Evolutionary conservation across 108 stramenopile species (phyloP).

Genomic region (Cylindrotheca fusiformis): DNA sequence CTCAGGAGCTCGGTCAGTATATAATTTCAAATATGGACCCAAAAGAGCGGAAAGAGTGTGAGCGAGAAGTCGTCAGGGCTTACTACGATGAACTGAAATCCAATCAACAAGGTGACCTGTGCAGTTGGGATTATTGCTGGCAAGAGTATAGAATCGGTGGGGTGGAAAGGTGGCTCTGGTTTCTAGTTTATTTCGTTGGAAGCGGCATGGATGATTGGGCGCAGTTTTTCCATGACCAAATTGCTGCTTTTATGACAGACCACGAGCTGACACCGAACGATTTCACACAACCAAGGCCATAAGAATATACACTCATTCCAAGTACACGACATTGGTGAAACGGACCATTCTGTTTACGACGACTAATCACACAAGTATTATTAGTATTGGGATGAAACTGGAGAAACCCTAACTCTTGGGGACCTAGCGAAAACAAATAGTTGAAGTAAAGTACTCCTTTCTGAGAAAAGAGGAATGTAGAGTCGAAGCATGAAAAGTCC

Average conservation of each 20-base stretch:
- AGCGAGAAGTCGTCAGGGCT: slow-evolving; percentile 26
- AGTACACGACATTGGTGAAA: no score
- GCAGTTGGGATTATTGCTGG: slow-evolving; percentile 44
- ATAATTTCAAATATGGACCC: slow-evolving; percentile 50
- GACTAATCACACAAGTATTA: no score
- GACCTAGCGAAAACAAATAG: no score
- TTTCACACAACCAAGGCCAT: slow-evolving; percentile 39
- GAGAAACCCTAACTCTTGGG: no score
- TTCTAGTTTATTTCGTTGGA: slow-evolving; percentile 45
- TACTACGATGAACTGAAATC: slow-evolving; percentile 34
- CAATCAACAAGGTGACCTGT: not conserved
- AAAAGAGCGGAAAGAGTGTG: slow-evolving; percentile 28
- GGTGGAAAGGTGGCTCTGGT: slow-evolving; percentile 63
- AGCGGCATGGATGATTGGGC: slow-evolving; percentile 30
- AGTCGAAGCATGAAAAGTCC: no score
- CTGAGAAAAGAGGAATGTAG: no score
- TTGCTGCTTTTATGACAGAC: slow-evolving; percentile 33
- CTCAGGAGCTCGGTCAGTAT: slow-evolving; percentile 66
- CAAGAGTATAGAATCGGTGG: slow-evolving; percentile 49
- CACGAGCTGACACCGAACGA: slow-evolving; percentile 24
- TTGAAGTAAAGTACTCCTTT: no score
- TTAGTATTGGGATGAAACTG: no score
- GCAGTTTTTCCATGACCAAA: slow-evolving; percentile 69
- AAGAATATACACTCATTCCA: no score
- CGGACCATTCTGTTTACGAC: no score